Percentiles rank a stretch among this genome's conserved stretches.
Conservation (phyloP, 2,329 filamentous ascomycete genomes). For the Nothophoma quercina region DNA sequence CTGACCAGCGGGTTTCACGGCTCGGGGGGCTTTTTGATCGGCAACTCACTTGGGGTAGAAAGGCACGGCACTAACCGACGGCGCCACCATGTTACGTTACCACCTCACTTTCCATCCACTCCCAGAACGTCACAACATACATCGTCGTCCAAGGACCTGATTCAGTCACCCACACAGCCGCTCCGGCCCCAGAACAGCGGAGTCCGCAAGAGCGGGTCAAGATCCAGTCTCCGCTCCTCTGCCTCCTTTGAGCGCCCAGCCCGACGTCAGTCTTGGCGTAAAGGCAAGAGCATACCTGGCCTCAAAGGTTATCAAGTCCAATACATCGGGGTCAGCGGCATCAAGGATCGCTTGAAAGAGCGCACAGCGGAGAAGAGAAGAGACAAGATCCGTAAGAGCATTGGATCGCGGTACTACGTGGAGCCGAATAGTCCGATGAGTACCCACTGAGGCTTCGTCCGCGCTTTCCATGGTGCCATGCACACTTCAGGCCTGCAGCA, state of each 20-base stretch:
- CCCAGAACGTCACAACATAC: constrained; percentile 20
- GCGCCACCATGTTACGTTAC: constrained; percentile 37
- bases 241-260: constrained; percentile 20
- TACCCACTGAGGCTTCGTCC: constrained; percentile 7
- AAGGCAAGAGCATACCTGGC: constrained; percentile 49
- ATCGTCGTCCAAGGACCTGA: constrained; percentile 33
- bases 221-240: constrained; percentile 29
- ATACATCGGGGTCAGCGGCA: constrained; percentile 58
- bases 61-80: constrained; percentile 49
- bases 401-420: constrained; percentile 56
- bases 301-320: constrained; percentile 57
- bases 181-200: constrained; percentile 24
- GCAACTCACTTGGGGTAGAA: constrained; percentile 65
- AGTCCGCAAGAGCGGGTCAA: constrained; percentile 34
- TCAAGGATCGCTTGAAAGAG: constrained; percentile 58
- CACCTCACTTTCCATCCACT: constrained; percentile 25
- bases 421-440: constrained; percentile 25
- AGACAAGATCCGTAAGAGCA: constrained; percentile 62
- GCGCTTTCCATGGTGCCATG: constrained; percentile 6
- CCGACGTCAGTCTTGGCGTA: constrained; percentile 35
- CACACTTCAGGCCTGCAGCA: constrained; percentile 1
- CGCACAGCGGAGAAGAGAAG: constrained; percentile 60
- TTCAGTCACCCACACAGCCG: constrained; percentile 36
- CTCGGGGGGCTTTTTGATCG: constrained; percentile 57
- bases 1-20: constrained; percentile 51